A percentile compares a stretch with the other conserved stretches of the same genome.
These are phyloP conservation scores for Rhodotorula graminis DNA, from an alignment of 768 basidiomycete species.

Conservation along the genomic window DNA sequence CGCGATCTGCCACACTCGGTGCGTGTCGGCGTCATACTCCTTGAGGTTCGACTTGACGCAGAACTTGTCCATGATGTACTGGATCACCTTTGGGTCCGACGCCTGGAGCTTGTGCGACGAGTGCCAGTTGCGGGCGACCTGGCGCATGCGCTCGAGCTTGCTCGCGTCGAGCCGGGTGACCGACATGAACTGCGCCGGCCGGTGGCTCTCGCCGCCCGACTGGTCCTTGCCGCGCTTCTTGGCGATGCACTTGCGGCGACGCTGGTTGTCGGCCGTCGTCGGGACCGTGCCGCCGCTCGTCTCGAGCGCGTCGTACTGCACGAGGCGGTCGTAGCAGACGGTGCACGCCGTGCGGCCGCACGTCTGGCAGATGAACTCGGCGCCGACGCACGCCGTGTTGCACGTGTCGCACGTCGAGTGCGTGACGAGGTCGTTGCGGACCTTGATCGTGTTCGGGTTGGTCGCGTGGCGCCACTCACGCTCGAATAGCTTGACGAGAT, in stretches of 20 bases:
- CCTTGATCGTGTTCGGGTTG: background rate
- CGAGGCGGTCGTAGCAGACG: conserved; percentile 11
- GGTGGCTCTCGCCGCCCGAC: conserved; percentile 2
- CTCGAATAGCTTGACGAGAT: conserved; percentile 7
- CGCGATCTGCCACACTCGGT: conserved; percentile 7
- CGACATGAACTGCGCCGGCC: conserved; percentile 4
- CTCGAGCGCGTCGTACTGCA: conserved; percentile 12
- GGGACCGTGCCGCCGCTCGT: too few species aligned
- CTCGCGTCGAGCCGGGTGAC: conserved; percentile 4
- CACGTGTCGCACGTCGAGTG: conserved; percentile 29
- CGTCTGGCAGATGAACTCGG: conserved; percentile 25
- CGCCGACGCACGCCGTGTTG: conserved; percentile 8
- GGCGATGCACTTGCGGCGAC: conserved; percentile 32
- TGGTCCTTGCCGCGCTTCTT: conserved; percentile 24
- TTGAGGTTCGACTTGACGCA: background rate
- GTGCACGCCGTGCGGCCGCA: conserved; percentile 30
- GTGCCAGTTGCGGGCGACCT: conserved; percentile 2
- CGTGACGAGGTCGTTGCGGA: conserved; percentile 12
- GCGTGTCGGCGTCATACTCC: conserved; percentile 16
- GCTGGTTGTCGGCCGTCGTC: conserved; percentile 10
- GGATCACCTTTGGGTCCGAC: conserved; percentile 3
- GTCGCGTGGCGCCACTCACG: conserved; percentile 7
- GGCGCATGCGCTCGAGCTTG: conserved; percentile 9
- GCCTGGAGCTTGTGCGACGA: conserved; percentile 1
- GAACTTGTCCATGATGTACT: conserved; percentile 13